These are phyloP conservation scores for Erythrobasidium hasegawianum DNA, from an alignment of 1,284 basidiomycete genomes.

Conservation along the genomic window DNA sequence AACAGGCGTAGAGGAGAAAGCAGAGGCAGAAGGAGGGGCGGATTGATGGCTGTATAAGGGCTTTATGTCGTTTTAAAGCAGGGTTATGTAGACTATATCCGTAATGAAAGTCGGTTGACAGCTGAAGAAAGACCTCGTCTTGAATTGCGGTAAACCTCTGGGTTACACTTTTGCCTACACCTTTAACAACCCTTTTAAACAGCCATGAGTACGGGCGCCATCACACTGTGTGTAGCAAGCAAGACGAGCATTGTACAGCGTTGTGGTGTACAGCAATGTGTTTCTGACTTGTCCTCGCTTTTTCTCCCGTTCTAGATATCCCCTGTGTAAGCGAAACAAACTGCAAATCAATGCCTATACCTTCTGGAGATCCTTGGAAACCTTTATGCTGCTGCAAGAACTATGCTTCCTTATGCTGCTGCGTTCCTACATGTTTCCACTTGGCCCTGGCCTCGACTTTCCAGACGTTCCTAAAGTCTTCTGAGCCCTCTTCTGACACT, in stretches of 20 bases:
- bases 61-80: no score
- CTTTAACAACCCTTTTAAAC: background rate
- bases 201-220: conserved; percentile 20
- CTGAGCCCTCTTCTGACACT: background rate
- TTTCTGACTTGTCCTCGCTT: conserved; percentile 2
- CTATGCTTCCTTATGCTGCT: no score
- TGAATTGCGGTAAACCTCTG: no score
- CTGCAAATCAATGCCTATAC: background rate
- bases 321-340: conserved; percentile 1
- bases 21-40: no score
- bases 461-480: background rate
- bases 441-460: background rate
- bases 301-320: background rate
- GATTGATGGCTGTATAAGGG: no score
- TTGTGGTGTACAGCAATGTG: background rate
- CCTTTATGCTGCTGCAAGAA: background rate
- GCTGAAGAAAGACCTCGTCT: no score
- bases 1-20: no score
- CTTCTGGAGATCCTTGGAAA: conserved; percentile 1
- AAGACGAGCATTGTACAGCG: background rate
- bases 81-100: no score
- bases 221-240: conserved; percentile 12
- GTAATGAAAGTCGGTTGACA: no score
- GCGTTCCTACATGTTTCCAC: no score
- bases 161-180: no score